Percentiles rank a stretch among this genome's conserved stretches.
Evolutionary conservation across 495 filamentous ascomycete species (phyloP).

Genomic region (Tuber melanosporum): DNA sequence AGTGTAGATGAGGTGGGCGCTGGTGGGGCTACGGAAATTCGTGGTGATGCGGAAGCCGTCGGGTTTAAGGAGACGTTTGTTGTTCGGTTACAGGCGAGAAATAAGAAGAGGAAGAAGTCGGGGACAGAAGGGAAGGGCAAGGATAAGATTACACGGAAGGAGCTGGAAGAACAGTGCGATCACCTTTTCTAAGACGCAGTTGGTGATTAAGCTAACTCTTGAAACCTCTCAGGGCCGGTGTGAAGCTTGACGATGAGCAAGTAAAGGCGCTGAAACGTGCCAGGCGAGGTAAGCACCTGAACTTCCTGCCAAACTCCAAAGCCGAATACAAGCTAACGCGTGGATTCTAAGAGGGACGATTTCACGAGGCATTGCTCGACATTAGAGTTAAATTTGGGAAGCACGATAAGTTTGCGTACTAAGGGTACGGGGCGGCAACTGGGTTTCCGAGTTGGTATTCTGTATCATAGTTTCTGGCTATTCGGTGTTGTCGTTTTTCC

Average conservation of each 20-base stretch:
- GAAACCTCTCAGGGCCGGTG: constrained; percentile 54
- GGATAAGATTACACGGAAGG: constrained; percentile 78
- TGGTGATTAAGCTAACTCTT: background rate
- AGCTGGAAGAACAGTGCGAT: constrained; percentile 60
- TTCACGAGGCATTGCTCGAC: constrained; percentile 81
- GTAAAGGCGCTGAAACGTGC: constrained; percentile 76
- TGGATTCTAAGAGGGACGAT: constrained; percentile 62
- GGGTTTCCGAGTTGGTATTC: background rate
- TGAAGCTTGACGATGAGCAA: constrained; percentile 70
- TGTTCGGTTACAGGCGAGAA: constrained; percentile 89
- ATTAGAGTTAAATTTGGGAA: constrained; percentile 81
- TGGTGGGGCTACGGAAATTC: constrained; percentile 50
- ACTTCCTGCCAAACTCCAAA: background rate
- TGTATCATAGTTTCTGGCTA: background rate
- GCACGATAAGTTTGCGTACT: constrained; percentile 84
- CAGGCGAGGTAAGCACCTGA: constrained; percentile 47
- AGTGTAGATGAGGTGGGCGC: constrained; percentile 38
- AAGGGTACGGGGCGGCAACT: background rate
- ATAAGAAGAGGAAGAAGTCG: constrained; percentile 66
- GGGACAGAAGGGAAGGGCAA: constrained; percentile 68
- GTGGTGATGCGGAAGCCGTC: constrained; percentile 68
- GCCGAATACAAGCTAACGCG: constrained; percentile 10
- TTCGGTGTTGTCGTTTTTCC: background rate
- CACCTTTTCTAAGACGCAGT: constrained; percentile 33
- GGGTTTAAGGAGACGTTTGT: constrained; percentile 70